Evolutionary conservation across 179 eudicot genomes (phyloP).

Genomic region (Amaranthus tricolor): DNA sequence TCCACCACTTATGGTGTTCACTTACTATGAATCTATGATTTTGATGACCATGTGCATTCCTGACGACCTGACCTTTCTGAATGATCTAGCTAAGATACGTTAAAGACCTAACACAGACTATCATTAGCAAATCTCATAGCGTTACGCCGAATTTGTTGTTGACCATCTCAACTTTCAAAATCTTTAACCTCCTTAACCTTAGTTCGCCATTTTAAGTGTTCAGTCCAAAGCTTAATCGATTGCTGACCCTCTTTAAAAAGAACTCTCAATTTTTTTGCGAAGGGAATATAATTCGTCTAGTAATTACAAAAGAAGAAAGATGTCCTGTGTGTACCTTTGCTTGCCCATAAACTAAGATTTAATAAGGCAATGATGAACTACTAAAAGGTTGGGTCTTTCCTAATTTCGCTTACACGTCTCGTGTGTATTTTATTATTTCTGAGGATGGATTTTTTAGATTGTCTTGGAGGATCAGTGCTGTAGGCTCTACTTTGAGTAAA

Average conservation of each 20-base stretch:
- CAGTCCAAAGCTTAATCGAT: neutral
- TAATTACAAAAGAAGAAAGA: neutral
- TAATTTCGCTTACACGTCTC: neutral
- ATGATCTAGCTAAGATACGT: neutral
- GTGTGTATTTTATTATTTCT: no score
- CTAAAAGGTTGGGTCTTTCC: neutral
- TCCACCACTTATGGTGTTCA: no score
- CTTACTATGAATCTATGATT: neutral
- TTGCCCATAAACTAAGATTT: neutral
- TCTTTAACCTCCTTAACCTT: neutral
- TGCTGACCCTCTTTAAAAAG: neutral
- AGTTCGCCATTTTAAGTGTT: neutral
- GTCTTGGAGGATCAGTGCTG: no score
- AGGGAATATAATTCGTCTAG: neutral
- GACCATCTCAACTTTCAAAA: neutral
- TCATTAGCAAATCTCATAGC: neutral
- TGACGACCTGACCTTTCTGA: neutral
- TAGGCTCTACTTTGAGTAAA: no score
- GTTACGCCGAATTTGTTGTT: neutral
- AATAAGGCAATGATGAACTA: neutral
- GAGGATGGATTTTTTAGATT: no score
- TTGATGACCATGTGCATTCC: neutral
- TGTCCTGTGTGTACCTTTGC: neutral
- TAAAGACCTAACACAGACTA: neutral
- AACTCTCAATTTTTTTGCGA: neutral